phyloP scores from a whole-genome alignment of 805 yeast species.

The Cyberlindnera xylosilytica region DNA sequence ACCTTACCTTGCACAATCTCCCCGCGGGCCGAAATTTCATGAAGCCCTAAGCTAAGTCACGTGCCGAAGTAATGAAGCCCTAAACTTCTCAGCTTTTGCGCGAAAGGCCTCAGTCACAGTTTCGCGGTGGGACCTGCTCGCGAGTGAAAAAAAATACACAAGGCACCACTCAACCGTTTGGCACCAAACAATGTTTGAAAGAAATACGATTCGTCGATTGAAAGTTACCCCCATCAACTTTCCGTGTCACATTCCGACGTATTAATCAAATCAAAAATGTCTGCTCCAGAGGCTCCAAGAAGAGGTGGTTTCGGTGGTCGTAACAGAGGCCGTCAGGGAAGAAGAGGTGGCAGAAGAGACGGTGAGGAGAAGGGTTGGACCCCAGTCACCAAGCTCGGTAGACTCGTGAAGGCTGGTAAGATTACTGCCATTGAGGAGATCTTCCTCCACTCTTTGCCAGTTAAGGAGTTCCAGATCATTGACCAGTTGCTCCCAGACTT shows the following conservation, averaged over 20 bases:
- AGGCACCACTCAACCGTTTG: too few species aligned
- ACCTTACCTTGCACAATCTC: too few species aligned
- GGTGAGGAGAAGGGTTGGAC: constrained; percentile 98
- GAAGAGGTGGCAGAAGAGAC: constrained; percentile 78
- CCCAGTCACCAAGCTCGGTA: constrained; percentile 99
- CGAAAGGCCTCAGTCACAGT: too few species aligned
- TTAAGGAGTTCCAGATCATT: constrained; percentile 98
- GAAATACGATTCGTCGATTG: constrained; percentile 39
- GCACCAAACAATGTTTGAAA: constrained; percentile 5
- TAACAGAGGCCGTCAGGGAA: constrained; percentile 57
- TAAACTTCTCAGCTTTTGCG: too few species aligned
- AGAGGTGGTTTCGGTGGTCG: constrained; percentile 55
- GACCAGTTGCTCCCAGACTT: constrained; percentile 94
- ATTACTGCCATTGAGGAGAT: constrained; percentile 94
- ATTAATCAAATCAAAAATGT: constrained; percentile 31
- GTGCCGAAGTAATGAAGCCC: neutral
- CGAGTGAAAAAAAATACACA: constrained; percentile 7
- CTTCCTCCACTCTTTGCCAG: constrained; percentile 98
- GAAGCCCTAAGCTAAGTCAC: constrained; percentile 1
- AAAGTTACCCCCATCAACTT: constrained; percentile 54
- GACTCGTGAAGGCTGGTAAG: constrained; percentile 99
- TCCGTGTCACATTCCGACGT: constrained; percentile 51
- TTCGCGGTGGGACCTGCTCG: too few species aligned
- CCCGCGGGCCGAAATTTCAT: neutral
- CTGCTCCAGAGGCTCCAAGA: constrained; percentile 40